Conservation (phyloP, 345 rosid genomes). For the Litchi chinensis region DNA sequence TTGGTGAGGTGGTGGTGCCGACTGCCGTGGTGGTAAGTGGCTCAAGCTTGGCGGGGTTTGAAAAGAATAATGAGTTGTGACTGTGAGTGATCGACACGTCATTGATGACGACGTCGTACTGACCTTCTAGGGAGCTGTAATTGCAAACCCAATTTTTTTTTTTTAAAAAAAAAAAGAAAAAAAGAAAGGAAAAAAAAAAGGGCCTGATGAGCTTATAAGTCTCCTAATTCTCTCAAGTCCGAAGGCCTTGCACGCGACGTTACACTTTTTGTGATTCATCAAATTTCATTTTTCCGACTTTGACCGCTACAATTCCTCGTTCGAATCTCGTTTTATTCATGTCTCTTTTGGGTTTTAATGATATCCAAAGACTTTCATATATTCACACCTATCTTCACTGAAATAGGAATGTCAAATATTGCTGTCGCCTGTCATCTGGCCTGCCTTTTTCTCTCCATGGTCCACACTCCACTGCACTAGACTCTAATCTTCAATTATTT, state of each 20-base stretch:
- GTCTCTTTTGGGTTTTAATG: neutral
- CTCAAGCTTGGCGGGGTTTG: neutral
- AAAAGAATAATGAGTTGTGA: neutral
- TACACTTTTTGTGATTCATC: no score
- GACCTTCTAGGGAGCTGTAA: conserved; percentile 4
- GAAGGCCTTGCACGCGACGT: neutral
- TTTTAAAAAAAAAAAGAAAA: no score
- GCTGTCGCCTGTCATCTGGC: neutral
- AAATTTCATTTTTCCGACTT: neutral
- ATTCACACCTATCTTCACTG: neutral
- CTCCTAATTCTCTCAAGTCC: no score
- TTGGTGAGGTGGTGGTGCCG: neutral
- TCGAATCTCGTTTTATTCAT: neutral
- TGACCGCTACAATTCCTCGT: neutral
- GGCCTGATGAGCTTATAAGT: neutral
- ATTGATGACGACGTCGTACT: conserved; percentile 17
- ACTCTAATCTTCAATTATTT: conserved; percentile 3
- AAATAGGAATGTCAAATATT: neutral
- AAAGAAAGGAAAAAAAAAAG: neutral
- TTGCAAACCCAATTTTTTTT: neutral
- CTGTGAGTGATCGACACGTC: neutral
- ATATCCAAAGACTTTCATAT: no score
- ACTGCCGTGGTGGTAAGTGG: neutral
- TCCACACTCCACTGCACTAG: neutral
- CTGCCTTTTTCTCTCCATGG: neutral